These are phyloP conservation scores for Scenedesmus sp. DNA, from an alignment of 163 green algal species.

Conservation along the genomic window DNA sequence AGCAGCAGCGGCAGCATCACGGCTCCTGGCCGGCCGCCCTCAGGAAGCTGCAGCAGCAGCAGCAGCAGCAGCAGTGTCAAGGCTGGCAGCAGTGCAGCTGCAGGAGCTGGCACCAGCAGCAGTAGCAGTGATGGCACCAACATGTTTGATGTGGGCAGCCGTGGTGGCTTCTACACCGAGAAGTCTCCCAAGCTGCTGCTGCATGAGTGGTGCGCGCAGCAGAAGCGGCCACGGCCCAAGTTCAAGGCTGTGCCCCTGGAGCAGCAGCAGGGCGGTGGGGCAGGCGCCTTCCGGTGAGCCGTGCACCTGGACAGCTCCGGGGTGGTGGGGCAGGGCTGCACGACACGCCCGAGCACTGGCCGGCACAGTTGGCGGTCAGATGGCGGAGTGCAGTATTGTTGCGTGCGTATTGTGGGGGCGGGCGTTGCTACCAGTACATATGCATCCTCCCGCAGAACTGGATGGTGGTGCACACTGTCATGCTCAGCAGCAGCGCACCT, in stretches of 20 bases:
- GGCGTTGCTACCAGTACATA: no score
- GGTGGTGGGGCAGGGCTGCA: no score
- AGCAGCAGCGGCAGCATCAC: constrained; percentile 5
- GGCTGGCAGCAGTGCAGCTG: not conserved
- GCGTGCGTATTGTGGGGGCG: no score
- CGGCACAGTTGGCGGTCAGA: no score
- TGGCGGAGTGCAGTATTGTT: no score
- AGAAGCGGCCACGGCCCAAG: constrained; percentile 43
- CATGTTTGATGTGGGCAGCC: constrained; percentile 88
- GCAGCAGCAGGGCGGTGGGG: not conserved
- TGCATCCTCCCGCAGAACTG: no score
- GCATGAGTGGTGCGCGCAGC: constrained; percentile 78
- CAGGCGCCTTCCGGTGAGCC: not conserved
- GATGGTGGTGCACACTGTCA: no score
- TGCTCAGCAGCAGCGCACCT: no score
- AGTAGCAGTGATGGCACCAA: constrained; percentile 19
- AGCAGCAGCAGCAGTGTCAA: not conserved
- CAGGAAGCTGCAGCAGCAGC: constrained; percentile 1
- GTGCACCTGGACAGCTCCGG: not conserved
- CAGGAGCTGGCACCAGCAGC: constrained; percentile 13
- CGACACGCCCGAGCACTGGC: no score
- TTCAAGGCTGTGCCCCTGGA: constrained; percentile 43
- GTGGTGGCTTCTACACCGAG: constrained; percentile 69
- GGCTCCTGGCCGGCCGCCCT: constrained; percentile 11
- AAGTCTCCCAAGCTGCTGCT: constrained; percentile 92